These are phyloP conservation scores for Dillenia turbinata DNA, from an alignment of 164 flowering plant species.

Conservation along the genomic window DNA sequence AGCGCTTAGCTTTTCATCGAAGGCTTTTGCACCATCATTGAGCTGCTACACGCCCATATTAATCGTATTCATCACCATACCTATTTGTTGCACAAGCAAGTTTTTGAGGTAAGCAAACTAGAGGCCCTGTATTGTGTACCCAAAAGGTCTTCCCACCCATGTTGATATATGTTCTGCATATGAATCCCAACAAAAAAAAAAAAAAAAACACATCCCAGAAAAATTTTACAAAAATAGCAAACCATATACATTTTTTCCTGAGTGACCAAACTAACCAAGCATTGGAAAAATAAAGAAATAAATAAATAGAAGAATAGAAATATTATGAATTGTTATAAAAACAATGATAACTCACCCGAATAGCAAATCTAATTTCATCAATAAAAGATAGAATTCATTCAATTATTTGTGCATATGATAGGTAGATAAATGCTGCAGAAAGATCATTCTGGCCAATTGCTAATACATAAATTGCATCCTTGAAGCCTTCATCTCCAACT, in stretches of 20 bases:
- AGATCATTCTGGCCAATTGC: too few species aligned
- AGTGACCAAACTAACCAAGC: neutral
- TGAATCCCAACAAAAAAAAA: neutral
- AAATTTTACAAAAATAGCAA: slow-evolving; percentile 6
- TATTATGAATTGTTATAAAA: too few species aligned
- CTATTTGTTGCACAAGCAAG: slow-evolving; percentile 29
- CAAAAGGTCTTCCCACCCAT: slow-evolving; percentile 64
- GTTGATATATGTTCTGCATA: slow-evolving; percentile 34
- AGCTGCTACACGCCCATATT: slow-evolving; percentile 38
- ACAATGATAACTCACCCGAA: too few species aligned
- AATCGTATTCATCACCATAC: slow-evolving; percentile 24
- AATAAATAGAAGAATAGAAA: neutral
- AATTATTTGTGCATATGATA: too few species aligned
- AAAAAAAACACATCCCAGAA: too few species aligned
- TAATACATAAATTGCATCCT: too few species aligned
- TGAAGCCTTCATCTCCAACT: too few species aligned
- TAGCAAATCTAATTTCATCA: too few species aligned
- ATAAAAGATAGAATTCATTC: too few species aligned
- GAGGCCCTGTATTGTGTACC: slow-evolving; percentile 58
- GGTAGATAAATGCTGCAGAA: too few species aligned
- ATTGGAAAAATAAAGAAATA: neutral
- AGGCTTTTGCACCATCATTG: slow-evolving; percentile 44
- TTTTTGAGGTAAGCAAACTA: slow-evolving; percentile 54
- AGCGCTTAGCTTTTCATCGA: slow-evolving; percentile 24
- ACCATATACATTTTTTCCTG: too few species aligned